Evolutionary conservation across 306 rosid species (phyloP).

Genomic region (Fagus crenata): DNA sequence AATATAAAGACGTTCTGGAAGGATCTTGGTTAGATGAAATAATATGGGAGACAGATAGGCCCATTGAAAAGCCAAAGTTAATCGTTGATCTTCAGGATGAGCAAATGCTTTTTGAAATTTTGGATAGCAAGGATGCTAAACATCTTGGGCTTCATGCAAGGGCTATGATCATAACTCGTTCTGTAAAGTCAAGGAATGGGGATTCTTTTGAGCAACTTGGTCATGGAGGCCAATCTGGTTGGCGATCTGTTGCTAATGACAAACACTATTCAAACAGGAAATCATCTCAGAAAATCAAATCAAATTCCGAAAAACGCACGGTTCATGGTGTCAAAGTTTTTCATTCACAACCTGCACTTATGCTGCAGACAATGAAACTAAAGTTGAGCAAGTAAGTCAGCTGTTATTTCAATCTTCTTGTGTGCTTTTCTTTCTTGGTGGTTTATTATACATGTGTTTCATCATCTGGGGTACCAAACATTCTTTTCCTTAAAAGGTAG

Average conservation of each 20-base stretch:
- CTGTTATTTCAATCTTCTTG: neutral
- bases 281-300: slow-evolving; percentile 89
- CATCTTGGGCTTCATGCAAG: slow-evolving; percentile 85
- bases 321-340: slow-evolving; percentile 87
- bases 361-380: slow-evolving; percentile 86
- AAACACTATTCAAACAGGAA: slow-evolving; percentile 85
- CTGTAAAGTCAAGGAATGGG: slow-evolving; percentile 51
- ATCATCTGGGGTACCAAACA: too few relatives aligned
- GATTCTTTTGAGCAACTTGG: slow-evolving; percentile 67
- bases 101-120: slow-evolving; percentile 92
- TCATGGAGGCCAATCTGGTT: slow-evolving; percentile 84
- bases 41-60: slow-evolving; percentile 71
- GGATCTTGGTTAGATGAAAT: slow-evolving; percentile 84
- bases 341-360: slow-evolving; percentile 92
- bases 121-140: slow-evolving; percentile 60
- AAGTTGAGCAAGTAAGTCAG: slow-evolving; percentile 88
- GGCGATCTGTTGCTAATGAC: slow-evolving; percentile 85
- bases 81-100: slow-evolving; percentile 94
- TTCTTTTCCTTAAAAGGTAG: too few relatives aligned
- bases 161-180: slow-evolving; percentile 70
- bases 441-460: too few relatives aligned
- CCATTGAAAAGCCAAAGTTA: slow-evolving; percentile 66
- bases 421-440: too few relatives aligned
- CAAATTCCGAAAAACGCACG: slow-evolving; percentile 84
- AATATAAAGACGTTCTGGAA: slow-evolving; percentile 74